phyloP scores from a whole-genome alignment of 2,329 filamentous ascomycete species.

The Paecilomyces variotii region DNA sequence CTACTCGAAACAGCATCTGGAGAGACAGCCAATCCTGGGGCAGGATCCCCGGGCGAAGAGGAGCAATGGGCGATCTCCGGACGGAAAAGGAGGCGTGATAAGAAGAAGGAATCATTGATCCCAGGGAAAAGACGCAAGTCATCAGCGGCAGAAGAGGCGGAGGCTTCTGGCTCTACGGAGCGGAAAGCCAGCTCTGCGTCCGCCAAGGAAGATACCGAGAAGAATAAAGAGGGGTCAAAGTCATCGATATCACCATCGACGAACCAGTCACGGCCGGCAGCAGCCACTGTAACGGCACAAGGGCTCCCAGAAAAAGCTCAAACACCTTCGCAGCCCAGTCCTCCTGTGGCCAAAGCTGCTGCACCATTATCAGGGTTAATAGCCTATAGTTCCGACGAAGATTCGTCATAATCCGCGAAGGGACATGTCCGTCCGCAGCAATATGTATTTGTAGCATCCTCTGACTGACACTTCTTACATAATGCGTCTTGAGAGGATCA shows the following conservation, averaged over 20 bases:
- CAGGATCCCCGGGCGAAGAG: constrained; percentile 23
- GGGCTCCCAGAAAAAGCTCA: neutral
- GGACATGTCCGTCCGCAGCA: neutral
- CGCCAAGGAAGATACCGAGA: neutral
- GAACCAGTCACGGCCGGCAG: neutral
- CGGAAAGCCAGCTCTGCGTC: constrained; percentile 7
- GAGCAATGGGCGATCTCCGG: constrained; percentile 44
- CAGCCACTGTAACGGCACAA: neutral
- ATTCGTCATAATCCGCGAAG: constrained; percentile 8
- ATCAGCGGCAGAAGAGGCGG: constrained; percentile 18
- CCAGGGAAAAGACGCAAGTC: constrained; percentile 37
- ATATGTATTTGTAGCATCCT: neutral
- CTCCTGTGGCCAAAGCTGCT: constrained; percentile 13
- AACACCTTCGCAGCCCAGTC: constrained; percentile 5
- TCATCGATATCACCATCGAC: neutral
- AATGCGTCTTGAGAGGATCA: neutral
- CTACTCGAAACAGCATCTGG: constrained; percentile 30
- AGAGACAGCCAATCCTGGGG: constrained; percentile 10
- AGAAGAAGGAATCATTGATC: constrained; percentile 32
- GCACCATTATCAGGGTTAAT: constrained; percentile 25
- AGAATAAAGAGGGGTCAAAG: neutral
- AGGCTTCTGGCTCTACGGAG: constrained; percentile 3
- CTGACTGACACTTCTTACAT: too few relatives aligned
- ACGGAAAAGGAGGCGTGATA: constrained; percentile 47
- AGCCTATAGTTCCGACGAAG: constrained; percentile 34